phyloP scores from a whole-genome alignment of 108 stramenopile species.

The Skeletonema costatum region DNA sequence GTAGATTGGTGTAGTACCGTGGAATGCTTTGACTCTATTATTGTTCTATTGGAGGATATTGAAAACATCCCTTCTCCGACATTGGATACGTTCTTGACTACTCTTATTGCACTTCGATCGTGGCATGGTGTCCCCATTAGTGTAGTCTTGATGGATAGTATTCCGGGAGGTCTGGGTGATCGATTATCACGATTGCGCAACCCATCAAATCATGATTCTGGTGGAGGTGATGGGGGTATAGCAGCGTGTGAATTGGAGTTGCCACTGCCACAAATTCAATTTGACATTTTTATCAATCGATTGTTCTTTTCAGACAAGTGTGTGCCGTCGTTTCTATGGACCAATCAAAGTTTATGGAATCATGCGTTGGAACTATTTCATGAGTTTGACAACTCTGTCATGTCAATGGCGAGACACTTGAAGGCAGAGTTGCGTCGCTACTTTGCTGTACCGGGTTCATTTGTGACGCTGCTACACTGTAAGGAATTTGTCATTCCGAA shows the following conservation, averaged over 20 bases:
- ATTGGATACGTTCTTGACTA: constrained; percentile 34
- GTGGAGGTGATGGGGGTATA: constrained; percentile 30
- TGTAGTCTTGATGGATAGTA: constrained; percentile 24
- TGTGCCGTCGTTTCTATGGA: constrained; percentile 39
- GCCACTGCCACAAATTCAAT: constrained; percentile 35
- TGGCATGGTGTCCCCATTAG: constrained; percentile 32
- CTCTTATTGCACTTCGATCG: constrained; percentile 30
- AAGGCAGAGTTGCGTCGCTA: constrained; percentile 27
- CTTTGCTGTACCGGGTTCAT: constrained; percentile 41
- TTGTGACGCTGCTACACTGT: constrained; percentile 27
- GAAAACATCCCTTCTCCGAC: constrained; percentile 44
- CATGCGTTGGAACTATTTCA: constrained; percentile 29
- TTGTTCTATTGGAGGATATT: constrained; percentile 48
- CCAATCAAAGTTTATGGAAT: constrained; percentile 15
- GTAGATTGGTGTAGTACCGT: constrained; percentile 41
- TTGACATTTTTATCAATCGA: constrained; percentile 33
- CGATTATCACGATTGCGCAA: constrained; percentile 33
- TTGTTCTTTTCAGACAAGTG: constrained; percentile 24
- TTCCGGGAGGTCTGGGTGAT: constrained; percentile 44
- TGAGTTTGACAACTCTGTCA: constrained; percentile 42
- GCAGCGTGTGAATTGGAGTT: constrained; percentile 24
- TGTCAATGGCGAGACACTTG: constrained; percentile 25
- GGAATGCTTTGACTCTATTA: constrained; percentile 33
- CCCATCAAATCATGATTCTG: constrained; percentile 23
- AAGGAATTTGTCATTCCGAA: constrained; percentile 30